Base-by-base conservation (phyloP, 495 filamentous ascomycete genomes). In the Aspergillus asperescens region DNA sequence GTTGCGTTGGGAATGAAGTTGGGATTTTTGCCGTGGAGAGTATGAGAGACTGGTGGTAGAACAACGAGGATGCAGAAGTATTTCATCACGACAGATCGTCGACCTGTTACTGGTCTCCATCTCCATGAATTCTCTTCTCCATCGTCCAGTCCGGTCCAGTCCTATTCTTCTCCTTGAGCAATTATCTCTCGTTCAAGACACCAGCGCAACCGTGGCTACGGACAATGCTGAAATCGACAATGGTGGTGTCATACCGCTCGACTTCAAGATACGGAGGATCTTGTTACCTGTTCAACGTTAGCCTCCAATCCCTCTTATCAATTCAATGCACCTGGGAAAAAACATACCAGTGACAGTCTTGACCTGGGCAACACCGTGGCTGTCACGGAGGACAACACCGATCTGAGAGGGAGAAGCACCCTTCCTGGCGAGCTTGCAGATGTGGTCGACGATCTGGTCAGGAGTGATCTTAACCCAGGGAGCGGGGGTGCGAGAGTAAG, bases 351-450 rank as follows among this genome's bases (percentile, higher is more conserved):
- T 96, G 52, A 96, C 90, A 62, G 93, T 77, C 80, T 90, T 92
- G 74, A 95, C 90, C 78, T 96, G 93, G 61, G 93, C 87, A 75
- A 99, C 80, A 65, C 94, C 94, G 76, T 97, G 94, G 56, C 84
- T 89, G 78, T 99, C 94, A 78, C 94, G 84, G 71, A 99, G 86
- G 59, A 96, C 77, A 68, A 96, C 91, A 87, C 94, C 94, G 66
- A 97, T 99, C 82, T 97, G 93, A 56, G 89, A 95, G 58, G 93
- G 94, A 55, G 91, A 93, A 54, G 88, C 88, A 77, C 93, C 90
- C 86, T 94, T 95, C 79, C 86, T 93, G 61, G 93, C 92, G 63
- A 97, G 84, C 78, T 93, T 92, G 88, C 89, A 94, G 81, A 99
- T 97, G 77, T 96, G 90, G 67, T 97, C 94, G 56, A 91, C 89